phyloP scores from a whole-genome alignment of 78 protist genomes.

The Dictyostelium discoideum region DNA sequence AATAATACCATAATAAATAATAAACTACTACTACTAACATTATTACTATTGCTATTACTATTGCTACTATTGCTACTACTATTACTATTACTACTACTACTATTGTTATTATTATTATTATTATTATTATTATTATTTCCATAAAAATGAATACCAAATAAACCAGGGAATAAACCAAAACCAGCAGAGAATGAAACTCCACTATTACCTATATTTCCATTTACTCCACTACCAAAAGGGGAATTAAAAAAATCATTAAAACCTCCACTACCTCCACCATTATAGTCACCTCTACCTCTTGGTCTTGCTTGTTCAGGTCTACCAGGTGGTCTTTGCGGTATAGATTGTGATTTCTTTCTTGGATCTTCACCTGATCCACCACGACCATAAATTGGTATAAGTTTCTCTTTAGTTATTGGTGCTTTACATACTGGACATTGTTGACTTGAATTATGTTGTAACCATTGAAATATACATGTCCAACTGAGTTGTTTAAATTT shows the following conservation, averaged over 20 bases:
- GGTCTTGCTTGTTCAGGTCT: slow-evolving; percentile 61
- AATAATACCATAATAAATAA: not conserved
- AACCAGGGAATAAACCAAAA: slow-evolving; percentile 65
- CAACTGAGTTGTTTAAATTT: slow-evolving; percentile 31
- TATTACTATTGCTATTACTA: not conserved
- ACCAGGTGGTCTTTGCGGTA: slow-evolving; percentile 72
- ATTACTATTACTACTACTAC: not conserved
- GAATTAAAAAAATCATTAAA: not conserved
- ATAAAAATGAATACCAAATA: slow-evolving; percentile 74
- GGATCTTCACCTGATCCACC: slow-evolving; percentile 39
- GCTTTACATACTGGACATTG: slow-evolving; percentile 78
- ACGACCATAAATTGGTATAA: slow-evolving; percentile 72
- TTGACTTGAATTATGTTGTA: slow-evolving; percentile 73
- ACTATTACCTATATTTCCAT: slow-evolving; percentile 19
- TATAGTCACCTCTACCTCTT: not conserved
- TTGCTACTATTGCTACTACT: not conserved
- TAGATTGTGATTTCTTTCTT: slow-evolving; percentile 62
- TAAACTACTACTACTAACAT: not conserved
- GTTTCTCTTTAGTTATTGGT: slow-evolving; percentile 59
- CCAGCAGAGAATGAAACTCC: slow-evolving; percentile 64
- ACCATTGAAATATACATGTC: slow-evolving; percentile 82
- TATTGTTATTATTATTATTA: not conserved
- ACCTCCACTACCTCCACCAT: not conserved
- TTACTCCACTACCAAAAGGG: not conserved
- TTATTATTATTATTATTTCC: slow-evolving; percentile 28